phyloP scores from a whole-genome alignment of 768 basidiomycete genomes.

The Leucocoprinus leucothites region DNA sequence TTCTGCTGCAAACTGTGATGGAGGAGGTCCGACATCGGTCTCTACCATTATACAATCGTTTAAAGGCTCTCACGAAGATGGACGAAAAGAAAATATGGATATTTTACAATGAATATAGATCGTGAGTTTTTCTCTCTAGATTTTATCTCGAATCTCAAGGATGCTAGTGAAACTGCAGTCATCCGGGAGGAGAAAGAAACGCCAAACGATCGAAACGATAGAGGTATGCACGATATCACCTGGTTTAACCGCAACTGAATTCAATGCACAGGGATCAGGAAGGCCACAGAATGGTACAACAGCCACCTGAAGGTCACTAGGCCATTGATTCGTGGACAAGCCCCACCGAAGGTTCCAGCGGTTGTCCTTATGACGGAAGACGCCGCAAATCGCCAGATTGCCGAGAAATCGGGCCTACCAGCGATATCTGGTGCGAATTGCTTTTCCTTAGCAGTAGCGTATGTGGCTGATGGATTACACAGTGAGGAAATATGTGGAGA shows the following conservation, averaged over 20 bases:
- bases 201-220: slow-evolving; percentile 92
- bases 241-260: neutral
- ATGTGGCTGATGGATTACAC: neutral
- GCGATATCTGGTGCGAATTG: slow-evolving; percentile 55
- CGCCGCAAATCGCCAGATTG: slow-evolving; percentile 75
- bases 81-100: slow-evolving; percentile 86
- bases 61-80: slow-evolving; percentile 78
- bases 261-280: slow-evolving; percentile 71
- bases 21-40: slow-evolving; percentile 96
- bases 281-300: slow-evolving; percentile 85
- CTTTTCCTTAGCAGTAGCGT: neutral
- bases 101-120: slow-evolving; percentile 85
- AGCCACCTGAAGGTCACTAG: slow-evolving; percentile 58
- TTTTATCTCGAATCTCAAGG: neutral
- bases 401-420: slow-evolving; percentile 58
- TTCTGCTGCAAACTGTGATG: slow-evolving; percentile 92
- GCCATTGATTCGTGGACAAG: slow-evolving; percentile 49
- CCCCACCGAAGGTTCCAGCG: slow-evolving; percentile 42
- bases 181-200: slow-evolving; percentile 74
- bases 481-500: slow-evolving; percentile 84
- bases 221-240: slow-evolving; percentile 50
- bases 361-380: slow-evolving; percentile 91
- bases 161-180: slow-evolving; percentile 71
- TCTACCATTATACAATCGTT: slow-evolving; percentile 87
- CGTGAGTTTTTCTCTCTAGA: slow-evolving; percentile 44